A percentile compares a stretch with the other conserved stretches of the same genome.
These are phyloP conservation scores for Lipomyces yamanashiensis DNA, from an alignment of 805 yeast species.

Conservation along the genomic window DNA sequence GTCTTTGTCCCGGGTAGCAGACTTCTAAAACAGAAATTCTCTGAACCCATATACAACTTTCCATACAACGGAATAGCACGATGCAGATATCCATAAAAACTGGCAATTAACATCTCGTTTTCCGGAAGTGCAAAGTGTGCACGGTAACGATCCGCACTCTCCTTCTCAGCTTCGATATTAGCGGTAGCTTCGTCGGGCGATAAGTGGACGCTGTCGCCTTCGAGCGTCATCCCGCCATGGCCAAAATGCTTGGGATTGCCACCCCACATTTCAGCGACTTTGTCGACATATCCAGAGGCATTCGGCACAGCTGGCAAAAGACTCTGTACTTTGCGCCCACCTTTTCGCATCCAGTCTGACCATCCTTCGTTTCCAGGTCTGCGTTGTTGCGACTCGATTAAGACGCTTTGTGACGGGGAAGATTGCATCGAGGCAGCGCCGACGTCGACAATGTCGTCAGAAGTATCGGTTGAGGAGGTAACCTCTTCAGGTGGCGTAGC, in stretches of 20 bases:
- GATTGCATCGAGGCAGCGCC: conserved; percentile 10
- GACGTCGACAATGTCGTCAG: conserved; percentile 31
- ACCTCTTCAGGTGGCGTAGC: conserved; percentile 2
- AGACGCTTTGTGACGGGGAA: conserved; percentile 6
- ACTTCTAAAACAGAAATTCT: conserved; percentile 77
- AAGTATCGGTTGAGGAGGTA: conserved; percentile 11
- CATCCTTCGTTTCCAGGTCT: conserved; percentile 25
- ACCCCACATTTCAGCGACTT: conserved; percentile 58
- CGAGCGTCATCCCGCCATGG: conserved; percentile 40
- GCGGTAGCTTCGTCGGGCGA: conserved; percentile 45
- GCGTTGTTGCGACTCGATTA: not conserved
- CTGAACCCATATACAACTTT: conserved; percentile 71
- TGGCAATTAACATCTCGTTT: conserved; percentile 59
- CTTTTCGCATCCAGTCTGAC: conserved; percentile 38
- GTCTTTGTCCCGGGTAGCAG: conserved; percentile 77
- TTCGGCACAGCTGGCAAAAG: conserved; percentile 24
- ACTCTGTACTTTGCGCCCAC: conserved; percentile 34
- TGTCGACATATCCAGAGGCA: conserved; percentile 39
- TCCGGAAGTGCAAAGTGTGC: conserved; percentile 67
- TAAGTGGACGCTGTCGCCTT: conserved; percentile 50
- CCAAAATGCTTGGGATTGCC: conserved; percentile 67
- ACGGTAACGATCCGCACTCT: conserved; percentile 63
- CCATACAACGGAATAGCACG: conserved; percentile 82
- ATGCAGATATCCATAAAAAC: conserved; percentile 71
- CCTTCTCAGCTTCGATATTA: conserved; percentile 28